Conservation (phyloP, 352 stramenopile species). For the Pythium coloratum region DNA sequence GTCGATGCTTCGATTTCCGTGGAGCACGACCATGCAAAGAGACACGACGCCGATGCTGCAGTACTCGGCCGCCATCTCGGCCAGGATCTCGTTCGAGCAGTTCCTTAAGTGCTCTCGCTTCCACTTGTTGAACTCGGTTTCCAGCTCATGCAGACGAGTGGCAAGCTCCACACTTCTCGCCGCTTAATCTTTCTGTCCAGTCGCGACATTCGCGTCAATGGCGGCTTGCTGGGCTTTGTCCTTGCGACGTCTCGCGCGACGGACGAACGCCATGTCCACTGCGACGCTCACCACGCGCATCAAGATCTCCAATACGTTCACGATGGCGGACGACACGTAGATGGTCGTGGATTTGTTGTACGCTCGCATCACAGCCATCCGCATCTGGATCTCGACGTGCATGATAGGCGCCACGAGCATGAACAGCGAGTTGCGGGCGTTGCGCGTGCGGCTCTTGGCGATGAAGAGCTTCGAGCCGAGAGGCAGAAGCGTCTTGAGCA, state of each 20-base stretch:
- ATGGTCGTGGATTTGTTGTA: neutral
- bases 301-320: slow-evolving; percentile 13
- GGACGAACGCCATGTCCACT: slow-evolving; percentile 9
- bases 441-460: neutral
- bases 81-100: slow-evolving; percentile 13
- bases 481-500: slow-evolving; percentile 9
- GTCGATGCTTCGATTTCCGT: slow-evolving; percentile 7
- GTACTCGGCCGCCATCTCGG: slow-evolving; percentile 19
- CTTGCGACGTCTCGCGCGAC: neutral
- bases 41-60: slow-evolving; percentile 19
- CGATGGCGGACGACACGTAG: neutral
- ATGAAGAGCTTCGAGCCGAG: slow-evolving; percentile 3
- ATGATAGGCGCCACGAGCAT: slow-evolving; percentile 14
- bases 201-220: neutral
- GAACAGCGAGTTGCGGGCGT: slow-evolving; percentile 8
- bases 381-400: slow-evolving; percentile 19
- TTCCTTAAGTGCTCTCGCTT: slow-evolving; percentile 4
- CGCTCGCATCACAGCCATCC: slow-evolving; percentile 10
- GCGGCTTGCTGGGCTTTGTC: neutral
- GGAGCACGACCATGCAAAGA: slow-evolving; percentile 10
- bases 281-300: neutral
- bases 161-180: neutral
- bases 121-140: slow-evolving; percentile 9
- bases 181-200: neutral
- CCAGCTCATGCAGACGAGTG: neutral